Percentiles rank a stretch among this genome's conserved stretches.
Conservation (phyloP, 148 eudicot genomes). For the Simmondsia chinensis region DNA sequence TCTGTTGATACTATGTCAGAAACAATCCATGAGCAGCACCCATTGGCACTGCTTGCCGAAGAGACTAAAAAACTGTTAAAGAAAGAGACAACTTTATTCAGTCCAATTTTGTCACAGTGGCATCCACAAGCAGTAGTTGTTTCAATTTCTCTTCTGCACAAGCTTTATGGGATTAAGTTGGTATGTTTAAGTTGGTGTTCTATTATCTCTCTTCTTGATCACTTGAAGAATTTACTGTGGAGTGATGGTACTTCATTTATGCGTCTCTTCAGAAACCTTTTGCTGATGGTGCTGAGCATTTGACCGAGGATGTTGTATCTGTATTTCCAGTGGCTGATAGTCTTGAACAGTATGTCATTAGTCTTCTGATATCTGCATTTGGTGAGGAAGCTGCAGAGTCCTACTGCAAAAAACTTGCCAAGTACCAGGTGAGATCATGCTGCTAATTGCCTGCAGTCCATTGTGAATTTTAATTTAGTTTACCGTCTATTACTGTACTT, state of each 20-base stretch:
- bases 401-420: slow-evolving; percentile 55
- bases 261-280: slow-evolving; percentile 77
- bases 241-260: slow-evolving; percentile 10
- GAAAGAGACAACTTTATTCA: slow-evolving; percentile 59
- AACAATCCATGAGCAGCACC: slow-evolving; percentile 74
- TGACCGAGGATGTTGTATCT: slow-evolving; percentile 91
- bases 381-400: slow-evolving; percentile 73
- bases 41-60: slow-evolving; percentile 80
- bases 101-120: slow-evolving; percentile 78
- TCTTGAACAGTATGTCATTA: slow-evolving; percentile 68
- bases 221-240: slow-evolving; percentile 1
- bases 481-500: background rate
- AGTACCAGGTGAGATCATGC: slow-evolving; percentile 61
- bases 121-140: slow-evolving; percentile 65
- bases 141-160: slow-evolving; percentile 89
- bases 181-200: slow-evolving; percentile 26
- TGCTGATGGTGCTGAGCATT: slow-evolving; percentile 75
- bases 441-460: background rate
- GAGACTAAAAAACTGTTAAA: slow-evolving; percentile 64
- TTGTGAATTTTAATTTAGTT: background rate
- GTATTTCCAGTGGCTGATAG: slow-evolving; percentile 96
- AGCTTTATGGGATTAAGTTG: slow-evolving; percentile 85
- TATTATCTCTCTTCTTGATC: background rate
- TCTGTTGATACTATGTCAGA: slow-evolving; percentile 66
- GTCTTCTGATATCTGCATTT: slow-evolving; percentile 54